These are phyloP conservation scores for Penicillium hesseltinei DNA, from an alignment of 2,329 filamentous ascomycete genomes.

Conservation along the genomic window DNA sequence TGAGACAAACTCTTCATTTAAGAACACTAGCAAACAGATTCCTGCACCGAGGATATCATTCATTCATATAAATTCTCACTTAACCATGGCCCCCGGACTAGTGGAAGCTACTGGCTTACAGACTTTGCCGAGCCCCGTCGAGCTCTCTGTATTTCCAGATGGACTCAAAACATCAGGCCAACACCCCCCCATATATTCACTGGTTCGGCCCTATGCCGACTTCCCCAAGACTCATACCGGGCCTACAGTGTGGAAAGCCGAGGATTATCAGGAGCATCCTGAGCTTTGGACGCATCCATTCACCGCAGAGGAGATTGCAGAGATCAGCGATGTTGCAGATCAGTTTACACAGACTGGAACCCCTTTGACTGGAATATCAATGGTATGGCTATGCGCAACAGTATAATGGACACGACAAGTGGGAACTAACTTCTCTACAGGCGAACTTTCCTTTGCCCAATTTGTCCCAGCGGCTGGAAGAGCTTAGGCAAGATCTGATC, in stretches of 20 bases:
- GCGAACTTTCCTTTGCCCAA: constrained; percentile 59
- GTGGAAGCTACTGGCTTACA: constrained; percentile 1
- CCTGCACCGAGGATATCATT: neutral
- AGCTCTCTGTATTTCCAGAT: constrained; percentile 54
- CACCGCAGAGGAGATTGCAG: constrained; percentile 61
- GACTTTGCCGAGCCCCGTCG: neutral
- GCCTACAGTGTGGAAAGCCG: constrained; percentile 66
- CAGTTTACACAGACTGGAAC: constrained; percentile 61
- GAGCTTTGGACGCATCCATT: constrained; percentile 71
- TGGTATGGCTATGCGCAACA: constrained; percentile 36
- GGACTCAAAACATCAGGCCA: constrained; percentile 68
- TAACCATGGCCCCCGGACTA: constrained; percentile 9
- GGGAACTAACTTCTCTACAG: constrained; percentile 21
- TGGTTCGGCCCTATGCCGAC: constrained; percentile 60
- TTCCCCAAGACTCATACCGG: constrained; percentile 70
- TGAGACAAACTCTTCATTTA: neutral
- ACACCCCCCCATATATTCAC: constrained; percentile 63
- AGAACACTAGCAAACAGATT: too few species aligned
- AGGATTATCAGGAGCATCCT: constrained; percentile 60
- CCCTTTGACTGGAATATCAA: constrained; percentile 67
- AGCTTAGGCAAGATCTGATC: constrained; percentile 63
- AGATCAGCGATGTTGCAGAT: constrained; percentile 65
- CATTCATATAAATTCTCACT: neutral
- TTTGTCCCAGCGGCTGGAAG: constrained; percentile 53
- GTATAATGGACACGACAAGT: neutral